Conservation (phyloP, 495 filamentous ascomycete genomes). For the Aspergillus diversus region DNA sequence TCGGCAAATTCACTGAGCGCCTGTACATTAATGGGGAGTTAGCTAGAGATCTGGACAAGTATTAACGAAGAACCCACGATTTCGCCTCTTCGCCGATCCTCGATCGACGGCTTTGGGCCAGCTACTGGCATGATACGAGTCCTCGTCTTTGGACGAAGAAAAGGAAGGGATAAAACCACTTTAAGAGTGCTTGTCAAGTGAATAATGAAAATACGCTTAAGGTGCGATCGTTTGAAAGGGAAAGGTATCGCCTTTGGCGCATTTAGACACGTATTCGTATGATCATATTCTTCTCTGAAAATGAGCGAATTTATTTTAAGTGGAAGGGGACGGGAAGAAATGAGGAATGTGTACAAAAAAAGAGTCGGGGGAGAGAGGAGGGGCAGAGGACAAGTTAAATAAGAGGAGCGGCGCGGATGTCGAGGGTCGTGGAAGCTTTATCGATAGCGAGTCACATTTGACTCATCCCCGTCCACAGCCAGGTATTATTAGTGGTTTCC, state of each 20-base stretch:
- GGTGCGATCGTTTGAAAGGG: constrained; percentile 23
- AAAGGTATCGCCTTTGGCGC: constrained; percentile 35
- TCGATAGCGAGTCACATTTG: constrained; percentile 42
- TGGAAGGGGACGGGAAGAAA: not conserved
- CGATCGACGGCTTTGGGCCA: constrained; percentile 61
- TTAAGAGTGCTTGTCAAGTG: not conserved
- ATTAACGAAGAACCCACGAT: constrained; percentile 54
- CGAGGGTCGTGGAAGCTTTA: constrained; percentile 39
- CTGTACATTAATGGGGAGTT: constrained; percentile 42
- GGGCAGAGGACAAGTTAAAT: constrained; percentile 14
- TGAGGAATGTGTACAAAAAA: constrained; percentile 3
- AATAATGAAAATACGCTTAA: not conserved
- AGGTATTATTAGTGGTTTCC: constrained; percentile 13
- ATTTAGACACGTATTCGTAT: constrained; percentile 49
- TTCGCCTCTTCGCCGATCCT: constrained; percentile 86
- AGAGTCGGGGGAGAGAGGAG: constrained; percentile 11
- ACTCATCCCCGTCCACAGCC: constrained; percentile 20
- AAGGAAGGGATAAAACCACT: not conserved
- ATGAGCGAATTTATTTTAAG: not conserved
- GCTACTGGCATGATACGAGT: constrained; percentile 35
- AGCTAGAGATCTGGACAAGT: constrained; percentile 14
- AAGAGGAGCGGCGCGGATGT: constrained; percentile 1
- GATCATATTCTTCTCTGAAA: constrained; percentile 43
- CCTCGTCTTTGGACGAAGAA: not conserved
- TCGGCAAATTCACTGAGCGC: constrained; percentile 97